phyloP scores from a whole-genome alignment of 306 rosid genomes.

The Castanea mollissima region DNA sequence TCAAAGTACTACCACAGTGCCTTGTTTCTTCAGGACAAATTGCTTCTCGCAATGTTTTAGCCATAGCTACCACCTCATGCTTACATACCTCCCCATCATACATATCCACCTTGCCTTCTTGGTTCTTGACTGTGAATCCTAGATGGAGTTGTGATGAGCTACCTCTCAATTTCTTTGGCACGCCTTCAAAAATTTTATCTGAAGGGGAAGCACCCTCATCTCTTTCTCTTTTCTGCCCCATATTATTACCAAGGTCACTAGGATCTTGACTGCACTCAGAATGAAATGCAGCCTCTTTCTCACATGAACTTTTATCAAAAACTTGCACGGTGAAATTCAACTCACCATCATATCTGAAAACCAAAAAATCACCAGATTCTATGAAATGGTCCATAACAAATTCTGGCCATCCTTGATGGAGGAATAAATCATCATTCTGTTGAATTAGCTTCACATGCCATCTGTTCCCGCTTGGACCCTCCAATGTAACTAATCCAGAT shows the following conservation, averaged over 20 bases:
- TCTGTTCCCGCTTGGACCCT: conserved; percentile 74
- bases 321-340: conserved; percentile 70
- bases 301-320: conserved; percentile 77
- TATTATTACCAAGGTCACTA: conserved; percentile 15
- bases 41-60: conserved; percentile 36
- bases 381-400: conserved; percentile 69
- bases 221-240: conserved; percentile 45
- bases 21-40: conserved; percentile 30
- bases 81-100: conserved; percentile 32
- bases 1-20: conserved; percentile 20
- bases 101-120: conserved; percentile 23
- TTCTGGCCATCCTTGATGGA: conserved; percentile 68
- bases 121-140: conserved; percentile 25
- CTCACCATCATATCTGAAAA: conserved; percentile 73
- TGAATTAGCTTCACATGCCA: conserved; percentile 63
- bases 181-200: conserved; percentile 33
- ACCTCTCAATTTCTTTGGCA: conserved; percentile 55
- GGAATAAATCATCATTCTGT: conserved; percentile 55
- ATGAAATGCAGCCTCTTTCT: conserved; percentile 77
- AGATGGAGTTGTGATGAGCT: conserved; percentile 16
- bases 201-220: conserved; percentile 42
- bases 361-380: conserved; percentile 79
- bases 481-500: conserved; percentile 51
- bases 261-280: conserved; percentile 56
- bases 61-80: conserved; percentile 33